These are phyloP conservation scores for Digitaria exilis DNA, from an alignment of 202 grass and related monocot genomes.

Conservation along the genomic window DNA sequence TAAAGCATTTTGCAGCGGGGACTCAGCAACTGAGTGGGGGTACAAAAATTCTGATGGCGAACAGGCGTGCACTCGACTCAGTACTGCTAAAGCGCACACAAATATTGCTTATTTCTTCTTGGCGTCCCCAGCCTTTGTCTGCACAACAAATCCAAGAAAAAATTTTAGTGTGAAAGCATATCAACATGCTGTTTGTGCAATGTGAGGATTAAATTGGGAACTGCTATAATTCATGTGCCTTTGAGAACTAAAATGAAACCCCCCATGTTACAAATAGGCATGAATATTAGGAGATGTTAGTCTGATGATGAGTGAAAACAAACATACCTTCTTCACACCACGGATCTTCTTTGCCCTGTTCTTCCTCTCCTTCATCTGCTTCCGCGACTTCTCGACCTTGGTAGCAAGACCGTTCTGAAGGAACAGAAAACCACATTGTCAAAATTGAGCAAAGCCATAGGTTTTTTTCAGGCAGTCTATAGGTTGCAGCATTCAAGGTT, in stretches of 20 bases:
- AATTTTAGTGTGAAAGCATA: too few species aligned
- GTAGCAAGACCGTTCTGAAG: conserved; percentile 87
- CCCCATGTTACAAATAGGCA: too few species aligned
- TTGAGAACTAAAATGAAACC: too few species aligned
- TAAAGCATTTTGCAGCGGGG: not conserved
- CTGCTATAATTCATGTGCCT: too few species aligned
- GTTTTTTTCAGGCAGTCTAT: not conserved
- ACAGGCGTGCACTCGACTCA: not conserved
- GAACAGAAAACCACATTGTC: not conserved
- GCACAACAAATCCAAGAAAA: too few species aligned
- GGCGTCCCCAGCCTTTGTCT: too few species aligned
- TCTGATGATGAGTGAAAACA: not conserved
- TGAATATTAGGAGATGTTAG: too few species aligned
- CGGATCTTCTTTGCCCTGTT: conserved; percentile 94
- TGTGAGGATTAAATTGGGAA: too few species aligned
- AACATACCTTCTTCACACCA: conserved; percentile 86
- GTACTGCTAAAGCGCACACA: not conserved
- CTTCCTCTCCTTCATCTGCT: conserved; percentile 98
- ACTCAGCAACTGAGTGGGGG: not conserved
- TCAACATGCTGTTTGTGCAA: too few species aligned
- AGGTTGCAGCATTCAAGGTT: not conserved
- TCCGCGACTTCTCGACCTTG: conserved; percentile 93
- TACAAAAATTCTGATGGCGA: conserved; percentile 40
- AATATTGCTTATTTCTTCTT: not conserved
- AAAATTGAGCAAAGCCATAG: not conserved